Percentiles rank a stretch among this genome's conserved stretches.
Evolutionary conservation across 345 rosid genomes (phyloP).

Genomic region (Melaleuca alternifolia): DNA sequence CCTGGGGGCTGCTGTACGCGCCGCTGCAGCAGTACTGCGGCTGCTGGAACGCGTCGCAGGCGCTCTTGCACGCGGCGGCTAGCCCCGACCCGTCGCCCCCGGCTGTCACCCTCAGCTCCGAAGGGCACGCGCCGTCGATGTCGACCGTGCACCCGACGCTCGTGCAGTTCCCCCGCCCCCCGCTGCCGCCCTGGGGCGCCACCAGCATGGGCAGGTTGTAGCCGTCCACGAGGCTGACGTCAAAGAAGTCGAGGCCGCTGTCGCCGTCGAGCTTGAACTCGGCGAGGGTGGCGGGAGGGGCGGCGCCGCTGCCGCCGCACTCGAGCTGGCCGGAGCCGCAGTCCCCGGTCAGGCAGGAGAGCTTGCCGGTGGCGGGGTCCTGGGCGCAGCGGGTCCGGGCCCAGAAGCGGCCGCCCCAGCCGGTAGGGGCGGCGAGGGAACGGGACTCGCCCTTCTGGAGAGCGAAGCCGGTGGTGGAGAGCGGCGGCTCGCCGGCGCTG

Average conservation of each 20-base stretch:
- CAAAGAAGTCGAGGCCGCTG: conserved; percentile 61
- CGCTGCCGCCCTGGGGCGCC: conserved; percentile 70
- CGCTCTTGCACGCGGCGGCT: conserved; percentile 82
- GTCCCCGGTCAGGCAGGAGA: conserved; percentile 75
- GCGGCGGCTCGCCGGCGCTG: conserved; percentile 56
- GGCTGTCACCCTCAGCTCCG: conserved; percentile 60
- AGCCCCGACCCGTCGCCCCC: conserved; percentile 6
- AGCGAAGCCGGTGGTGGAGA: conserved; percentile 69
- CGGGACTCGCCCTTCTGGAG: conserved; percentile 58
- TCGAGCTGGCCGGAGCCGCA: conserved; percentile 73
- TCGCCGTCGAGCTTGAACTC: conserved; percentile 75
- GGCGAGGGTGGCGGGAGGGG: conserved; percentile 77
- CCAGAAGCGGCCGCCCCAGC: conserved; percentile 98
- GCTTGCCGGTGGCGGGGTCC: conserved; percentile 43
- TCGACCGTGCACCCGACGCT: conserved; percentile 72
- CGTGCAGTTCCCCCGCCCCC: conserved; percentile 39
- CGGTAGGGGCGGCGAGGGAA: conserved; percentile 47
- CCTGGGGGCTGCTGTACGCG: conserved; percentile 49
- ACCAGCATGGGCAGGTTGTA: conserved; percentile 85
- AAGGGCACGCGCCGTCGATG: conserved; percentile 64
- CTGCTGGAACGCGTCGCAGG: conserved; percentile 71
- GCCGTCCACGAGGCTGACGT: conserved; percentile 91
- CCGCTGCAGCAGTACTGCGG: conserved; percentile 90
- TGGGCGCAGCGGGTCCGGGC: conserved; percentile 67
- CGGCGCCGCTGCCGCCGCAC: conserved; percentile 68